A percentile compares a stretch with the other conserved stretches of the same genome.
Conservation (phyloP, 2,329 filamentous ascomycete genomes). For the Aureobasidium lini region DNA sequence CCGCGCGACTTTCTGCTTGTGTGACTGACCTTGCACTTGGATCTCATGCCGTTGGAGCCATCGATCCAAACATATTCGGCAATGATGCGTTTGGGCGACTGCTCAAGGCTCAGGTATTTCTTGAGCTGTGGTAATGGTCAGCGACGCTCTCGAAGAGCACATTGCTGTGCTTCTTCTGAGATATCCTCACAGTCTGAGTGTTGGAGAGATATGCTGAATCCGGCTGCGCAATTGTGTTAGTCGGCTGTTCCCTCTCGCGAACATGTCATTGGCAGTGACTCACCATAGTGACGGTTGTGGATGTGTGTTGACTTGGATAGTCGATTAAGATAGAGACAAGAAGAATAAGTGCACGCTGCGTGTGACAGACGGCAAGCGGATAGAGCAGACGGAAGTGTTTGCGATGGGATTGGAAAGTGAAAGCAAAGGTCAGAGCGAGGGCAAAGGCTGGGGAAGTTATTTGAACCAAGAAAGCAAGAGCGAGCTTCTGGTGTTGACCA, state of each 20-base stretch:
- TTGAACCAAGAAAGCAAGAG: constrained; percentile 4
- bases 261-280: constrained; percentile 3
- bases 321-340: constrained; percentile 8
- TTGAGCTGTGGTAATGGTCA: constrained; percentile 54
- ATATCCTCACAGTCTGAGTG: constrained; percentile 38
- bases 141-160: constrained; percentile 14
- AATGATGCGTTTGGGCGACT: constrained; percentile 55
- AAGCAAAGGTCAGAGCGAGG: constrained; percentile 3
- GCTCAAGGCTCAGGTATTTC: constrained; percentile 87
- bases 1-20: background rate
- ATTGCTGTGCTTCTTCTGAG: constrained; percentile 12
- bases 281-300: constrained; percentile 18
- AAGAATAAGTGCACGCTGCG: constrained; percentile 9
- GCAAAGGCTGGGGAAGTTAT: constrained; percentile 13
- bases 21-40: constrained; percentile 84
- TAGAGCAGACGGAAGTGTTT: background rate
- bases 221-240: constrained; percentile 23
- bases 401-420: background rate
- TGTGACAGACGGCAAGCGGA: background rate
- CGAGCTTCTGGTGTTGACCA: constrained; percentile 9
- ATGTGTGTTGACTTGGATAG: constrained; percentile 15
- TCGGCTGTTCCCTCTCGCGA: background rate
- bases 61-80: constrained; percentile 98
- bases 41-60: constrained; percentile 71
- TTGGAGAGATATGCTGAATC: constrained; percentile 39